Evolutionary conservation across 306 rosid species (phyloP), one percentile per base, ranked within the genome.

Genomic region (Corylus avellana): DNA sequence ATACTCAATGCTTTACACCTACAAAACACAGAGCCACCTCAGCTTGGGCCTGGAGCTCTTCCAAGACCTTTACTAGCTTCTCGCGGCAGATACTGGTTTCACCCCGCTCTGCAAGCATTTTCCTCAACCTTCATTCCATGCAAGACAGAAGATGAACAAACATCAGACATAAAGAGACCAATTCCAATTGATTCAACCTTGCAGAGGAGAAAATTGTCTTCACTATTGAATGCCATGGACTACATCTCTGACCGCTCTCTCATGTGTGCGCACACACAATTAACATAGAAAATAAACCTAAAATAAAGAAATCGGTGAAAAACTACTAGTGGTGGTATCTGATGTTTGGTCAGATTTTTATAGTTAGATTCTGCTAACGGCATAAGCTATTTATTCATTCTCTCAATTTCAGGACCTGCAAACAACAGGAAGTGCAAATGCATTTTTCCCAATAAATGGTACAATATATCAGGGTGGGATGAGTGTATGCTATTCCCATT

Each of bases 1-100:
- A 42, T 51, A 56, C 20, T 95, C 93, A 93, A 78, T 81, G 93
- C 87, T 91, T 96, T 76, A 89, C 85, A 56, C 96, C 96, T 62
- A 90, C 91, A 88, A 96, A 96, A 87, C 96, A 93, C 78, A 96
- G 71, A 17, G 98, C 98, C 42, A 96, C 94, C 85, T 96, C 99
- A 57, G 98, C 98, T 84, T 89, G 91, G 35, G 98, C 98, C 79
- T 96, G 98, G 80, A 91, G 86, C 81, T 96, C 99, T 85, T 86
- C 87, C 81, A 96, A 81, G 49, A 89, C 84, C 82, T 91, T 90
- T 50, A 96, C 89, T 61, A 93, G 73, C 85, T 91, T 84, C 70
- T 92, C 93, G 3, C 99, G 90, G 75, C 89, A 73, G 22, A 90
- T 62, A n/a, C 72, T 81, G 76, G 88, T 74, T 83, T 92, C 90